Evolutionary conservation across 495 filamentous ascomycete species (phyloP).

Genomic region (Talaromyces trachyspermus): DNA sequence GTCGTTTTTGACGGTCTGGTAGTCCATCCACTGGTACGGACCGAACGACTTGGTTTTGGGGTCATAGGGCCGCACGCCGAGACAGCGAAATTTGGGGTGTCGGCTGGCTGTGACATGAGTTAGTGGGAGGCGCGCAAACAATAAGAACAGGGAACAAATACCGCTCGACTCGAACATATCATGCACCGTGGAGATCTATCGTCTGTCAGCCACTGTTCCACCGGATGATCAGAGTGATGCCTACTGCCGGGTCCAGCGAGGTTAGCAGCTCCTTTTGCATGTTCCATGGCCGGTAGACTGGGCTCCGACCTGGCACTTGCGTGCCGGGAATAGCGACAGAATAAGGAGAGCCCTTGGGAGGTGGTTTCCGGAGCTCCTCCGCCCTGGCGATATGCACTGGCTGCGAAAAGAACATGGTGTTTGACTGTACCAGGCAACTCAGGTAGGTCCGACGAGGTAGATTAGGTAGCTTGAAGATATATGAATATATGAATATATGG

Average conservation of each 20-base stretch:
- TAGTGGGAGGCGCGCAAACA: not conserved
- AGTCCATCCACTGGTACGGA: constrained; percentile 76
- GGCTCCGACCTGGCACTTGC: constrained; percentile 61
- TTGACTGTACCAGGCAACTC: not conserved
- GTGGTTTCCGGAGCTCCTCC: constrained; percentile 31
- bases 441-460: too few species aligned
- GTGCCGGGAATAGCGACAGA: constrained; percentile 65
- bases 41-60: constrained; percentile 67
- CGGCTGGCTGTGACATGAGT: constrained; percentile 39
- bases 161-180: constrained; percentile 71
- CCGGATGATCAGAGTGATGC: constrained; percentile 8
- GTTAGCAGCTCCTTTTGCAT: constrained; percentile 62
- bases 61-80: constrained; percentile 80
- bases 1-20: constrained; percentile 71
- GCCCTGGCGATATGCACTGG: constrained; percentile 35
- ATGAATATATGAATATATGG: too few species aligned
- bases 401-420: constrained; percentile 35
- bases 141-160: constrained; percentile 17
- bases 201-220: not conserved
- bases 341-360: constrained; percentile 40
- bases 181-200: constrained; percentile 59
- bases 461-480: too few species aligned
- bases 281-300: constrained; percentile 78
- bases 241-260: constrained; percentile 66
- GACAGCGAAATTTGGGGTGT: constrained; percentile 54